A percentile compares a stretch with the other conserved stretches of the same genome.
Conservation (phyloP, 139 green algal species). For the Penium margaritaceum region DNA sequence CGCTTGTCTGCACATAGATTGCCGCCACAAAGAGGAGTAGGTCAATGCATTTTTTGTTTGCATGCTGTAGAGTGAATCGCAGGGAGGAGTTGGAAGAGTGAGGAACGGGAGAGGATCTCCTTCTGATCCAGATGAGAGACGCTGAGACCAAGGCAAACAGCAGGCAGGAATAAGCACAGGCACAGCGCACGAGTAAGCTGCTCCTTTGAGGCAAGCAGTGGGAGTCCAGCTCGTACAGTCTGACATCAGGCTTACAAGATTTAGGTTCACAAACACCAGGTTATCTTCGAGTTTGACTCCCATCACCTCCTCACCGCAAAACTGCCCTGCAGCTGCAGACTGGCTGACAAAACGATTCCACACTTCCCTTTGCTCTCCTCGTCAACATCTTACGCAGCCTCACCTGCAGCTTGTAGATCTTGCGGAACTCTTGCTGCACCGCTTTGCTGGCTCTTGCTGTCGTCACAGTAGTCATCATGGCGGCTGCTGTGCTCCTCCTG, state of each 20-base stretch:
- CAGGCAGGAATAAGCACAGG: not conserved
- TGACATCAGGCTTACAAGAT: not conserved
- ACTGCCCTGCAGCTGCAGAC: not conserved
- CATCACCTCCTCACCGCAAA: not conserved
- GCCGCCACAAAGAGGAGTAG: not conserved
- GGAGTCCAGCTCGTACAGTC: too few relatives aligned
- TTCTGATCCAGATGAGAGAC: too few relatives aligned
- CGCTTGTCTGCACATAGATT: not conserved
- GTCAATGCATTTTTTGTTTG: too few relatives aligned
- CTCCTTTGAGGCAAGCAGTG: too few relatives aligned
- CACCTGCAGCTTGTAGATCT: constrained; percentile 10
- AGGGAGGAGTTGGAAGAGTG: not conserved
- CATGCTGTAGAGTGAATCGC: not conserved
- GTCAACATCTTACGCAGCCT: not conserved
- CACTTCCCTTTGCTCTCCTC: not conserved
- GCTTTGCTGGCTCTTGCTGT: not conserved
- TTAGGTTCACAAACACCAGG: not conserved
- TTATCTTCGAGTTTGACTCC: not conserved
- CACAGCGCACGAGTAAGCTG: not conserved
- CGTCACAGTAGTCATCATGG: too few relatives aligned
- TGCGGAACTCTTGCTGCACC: not conserved
- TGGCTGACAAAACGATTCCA: not conserved
- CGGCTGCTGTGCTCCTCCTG: too few relatives aligned
- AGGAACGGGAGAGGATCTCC: too few relatives aligned
- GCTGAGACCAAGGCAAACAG: not conserved